Conservation (phyloP, 2,329 filamentous ascomycete genomes). For the Cladosporium sp. region DNA sequence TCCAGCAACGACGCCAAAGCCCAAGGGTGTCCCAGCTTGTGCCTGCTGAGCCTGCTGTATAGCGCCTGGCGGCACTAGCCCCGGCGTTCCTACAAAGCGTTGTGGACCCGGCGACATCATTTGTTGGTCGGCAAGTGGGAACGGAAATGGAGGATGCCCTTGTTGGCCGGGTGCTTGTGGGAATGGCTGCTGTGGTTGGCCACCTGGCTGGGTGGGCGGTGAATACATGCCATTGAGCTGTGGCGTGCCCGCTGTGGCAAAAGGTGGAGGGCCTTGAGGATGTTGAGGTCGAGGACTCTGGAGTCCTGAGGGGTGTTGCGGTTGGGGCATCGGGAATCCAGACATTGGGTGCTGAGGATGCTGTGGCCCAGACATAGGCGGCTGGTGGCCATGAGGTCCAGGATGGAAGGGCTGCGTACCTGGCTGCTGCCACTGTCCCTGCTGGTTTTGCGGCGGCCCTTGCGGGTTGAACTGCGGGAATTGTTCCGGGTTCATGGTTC, state of each 20-base stretch:
- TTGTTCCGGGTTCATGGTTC: not conserved
- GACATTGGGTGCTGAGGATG: not conserved
- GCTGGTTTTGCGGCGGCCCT: not conserved
- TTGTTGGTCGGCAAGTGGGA: not conserved
- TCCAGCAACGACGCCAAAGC: not conserved
- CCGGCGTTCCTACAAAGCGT: not conserved
- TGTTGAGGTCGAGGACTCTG: not conserved
- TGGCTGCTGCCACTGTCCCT: not conserved
- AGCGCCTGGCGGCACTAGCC: not conserved
- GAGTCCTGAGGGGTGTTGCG: not conserved
- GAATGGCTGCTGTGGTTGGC: not conserved
- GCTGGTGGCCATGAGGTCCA: not conserved
- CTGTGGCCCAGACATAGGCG: not conserved
- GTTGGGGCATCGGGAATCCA: not conserved
- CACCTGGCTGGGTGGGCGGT: not conserved
- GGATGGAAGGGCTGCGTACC: not conserved
- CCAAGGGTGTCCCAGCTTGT: not conserved
- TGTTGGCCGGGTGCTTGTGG: not conserved
- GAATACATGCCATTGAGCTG: not conserved
- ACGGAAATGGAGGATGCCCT: not conserved
- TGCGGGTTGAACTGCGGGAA: not conserved
- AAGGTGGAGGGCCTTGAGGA: not conserved
- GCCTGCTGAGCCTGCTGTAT: not conserved
- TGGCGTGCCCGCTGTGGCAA: not conserved
- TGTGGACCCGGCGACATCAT: not conserved